phyloP scores from a whole-genome alignment of 2,329 filamentous ascomycete species.

The Aspergillus ustus region DNA sequence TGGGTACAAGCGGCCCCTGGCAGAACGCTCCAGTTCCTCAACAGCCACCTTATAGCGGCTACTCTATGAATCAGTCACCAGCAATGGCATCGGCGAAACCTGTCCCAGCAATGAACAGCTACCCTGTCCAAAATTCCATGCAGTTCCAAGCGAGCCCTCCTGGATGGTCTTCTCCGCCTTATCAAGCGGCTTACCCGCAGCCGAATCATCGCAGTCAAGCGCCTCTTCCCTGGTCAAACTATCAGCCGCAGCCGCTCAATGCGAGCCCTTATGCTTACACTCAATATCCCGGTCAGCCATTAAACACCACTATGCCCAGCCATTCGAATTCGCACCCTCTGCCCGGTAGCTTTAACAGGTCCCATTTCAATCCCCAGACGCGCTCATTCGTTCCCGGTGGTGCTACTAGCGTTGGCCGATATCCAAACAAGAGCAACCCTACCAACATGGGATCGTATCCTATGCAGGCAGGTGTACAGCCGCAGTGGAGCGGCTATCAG shows the following conservation, averaged over 20 bases:
- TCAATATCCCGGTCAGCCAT: slow-evolving; percentile 69
- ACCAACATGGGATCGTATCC: slow-evolving; percentile 34
- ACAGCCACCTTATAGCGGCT: slow-evolving; percentile 43
- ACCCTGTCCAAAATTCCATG: slow-evolving; percentile 36
- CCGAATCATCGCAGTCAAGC: slow-evolving; percentile 46
- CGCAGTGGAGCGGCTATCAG: slow-evolving; percentile 35
- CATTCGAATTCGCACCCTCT: slow-evolving; percentile 79
- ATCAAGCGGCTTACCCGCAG: slow-evolving; percentile 37
- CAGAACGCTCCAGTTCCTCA: slow-evolving; percentile 40
- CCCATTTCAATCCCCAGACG: slow-evolving; percentile 91
- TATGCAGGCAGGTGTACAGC: slow-evolving; percentile 29
- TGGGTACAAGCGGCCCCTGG: slow-evolving; percentile 40
- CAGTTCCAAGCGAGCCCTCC: slow-evolving; percentile 38
- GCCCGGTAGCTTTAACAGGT: slow-evolving; percentile 80
- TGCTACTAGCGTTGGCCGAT: slow-evolving; percentile 35
- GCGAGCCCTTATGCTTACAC: slow-evolving; percentile 72
- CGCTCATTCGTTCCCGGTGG: slow-evolving; percentile 83
- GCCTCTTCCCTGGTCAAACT: slow-evolving; percentile 44
- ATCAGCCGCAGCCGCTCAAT: slow-evolving; percentile 45
- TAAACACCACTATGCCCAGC: slow-evolving; percentile 66
- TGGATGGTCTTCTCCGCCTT: slow-evolving; percentile 40
- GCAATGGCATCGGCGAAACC: slow-evolving; percentile 45
- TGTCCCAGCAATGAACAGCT: slow-evolving; percentile 44
- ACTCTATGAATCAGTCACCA: slow-evolving; percentile 43
- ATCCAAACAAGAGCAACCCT: slow-evolving; percentile 38